Evolutionary conservation across 768 basidiomycete genomes (phyloP).

Genomic region (Phylloporus scabripes): DNA sequence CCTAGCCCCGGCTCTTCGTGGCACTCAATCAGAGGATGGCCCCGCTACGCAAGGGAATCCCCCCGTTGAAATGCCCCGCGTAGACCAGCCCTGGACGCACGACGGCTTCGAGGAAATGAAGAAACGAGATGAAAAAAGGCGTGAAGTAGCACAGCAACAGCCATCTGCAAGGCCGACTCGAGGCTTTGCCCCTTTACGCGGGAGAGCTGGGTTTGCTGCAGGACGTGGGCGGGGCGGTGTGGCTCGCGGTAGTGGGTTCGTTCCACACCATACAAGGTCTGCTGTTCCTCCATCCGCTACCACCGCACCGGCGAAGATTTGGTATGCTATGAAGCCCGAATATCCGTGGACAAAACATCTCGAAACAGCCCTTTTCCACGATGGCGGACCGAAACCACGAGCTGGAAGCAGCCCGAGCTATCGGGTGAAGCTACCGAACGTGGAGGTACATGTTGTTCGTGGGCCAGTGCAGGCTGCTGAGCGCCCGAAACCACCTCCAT

Average conservation of each 20-base stretch:
- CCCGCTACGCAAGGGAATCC: slow-evolving; percentile 14
- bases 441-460: slow-evolving; percentile 39
- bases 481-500: slow-evolving; percentile 12
- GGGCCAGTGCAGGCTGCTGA: slow-evolving; percentile 18
- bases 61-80: slow-evolving; percentile 42
- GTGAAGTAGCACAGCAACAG: slow-evolving; percentile 31
- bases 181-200: slow-evolving; percentile 38
- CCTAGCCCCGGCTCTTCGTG: slow-evolving; percentile 6
- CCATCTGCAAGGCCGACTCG: slow-evolving; percentile 27
- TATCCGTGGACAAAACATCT: slow-evolving; percentile 80
- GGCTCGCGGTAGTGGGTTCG: slow-evolving; percentile 38
- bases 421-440: slow-evolving; percentile 61
- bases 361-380: slow-evolving; percentile 67
- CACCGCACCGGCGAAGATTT: slow-evolving; percentile 42
- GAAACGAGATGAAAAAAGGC: slow-evolving; percentile 57
- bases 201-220: slow-evolving; percentile 42
- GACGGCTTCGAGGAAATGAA: slow-evolving; percentile 89
- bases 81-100: slow-evolving; percentile 75
- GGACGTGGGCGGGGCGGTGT: slow-evolving; percentile 43
- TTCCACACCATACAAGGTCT: slow-evolving; percentile 29
- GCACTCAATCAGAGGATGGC: slow-evolving; percentile 18
- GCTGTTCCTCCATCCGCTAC: slow-evolving; percentile 26
- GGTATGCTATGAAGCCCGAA: slow-evolving; percentile 76
- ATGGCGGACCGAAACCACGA: slow-evolving; percentile 53
- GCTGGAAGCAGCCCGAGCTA: slow-evolving; percentile 48